Evolutionary conservation across 2,329 filamentous ascomycete species (phyloP).

Genomic region (Colletotrichum sp.): DNA sequence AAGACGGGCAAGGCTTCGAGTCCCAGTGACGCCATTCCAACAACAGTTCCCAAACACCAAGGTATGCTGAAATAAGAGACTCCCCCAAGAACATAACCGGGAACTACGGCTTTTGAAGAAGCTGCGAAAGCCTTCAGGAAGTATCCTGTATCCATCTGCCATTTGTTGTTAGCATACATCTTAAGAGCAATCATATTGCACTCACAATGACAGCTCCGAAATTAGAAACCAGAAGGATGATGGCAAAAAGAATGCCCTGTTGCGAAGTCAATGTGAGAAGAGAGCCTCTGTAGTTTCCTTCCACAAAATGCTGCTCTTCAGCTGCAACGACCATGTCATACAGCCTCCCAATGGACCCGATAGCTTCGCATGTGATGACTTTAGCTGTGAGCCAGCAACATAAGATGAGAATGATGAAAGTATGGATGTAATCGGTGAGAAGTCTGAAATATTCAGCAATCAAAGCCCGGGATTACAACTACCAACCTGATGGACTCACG

Average conservation of each 20-base stretch:
- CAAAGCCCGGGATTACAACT: neutral
- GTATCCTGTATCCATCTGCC: conserved; percentile 45
- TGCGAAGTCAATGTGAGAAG: conserved; percentile 56
- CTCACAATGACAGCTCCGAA: conserved; percentile 39
- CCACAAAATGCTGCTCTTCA: conserved; percentile 46
- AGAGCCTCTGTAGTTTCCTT: conserved; percentile 57
- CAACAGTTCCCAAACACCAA: conserved; percentile 56
- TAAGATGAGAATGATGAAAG: conserved; percentile 57
- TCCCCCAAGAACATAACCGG: conserved; percentile 54
- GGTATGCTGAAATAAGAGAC: conserved; percentile 60
- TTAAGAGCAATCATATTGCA: neutral
- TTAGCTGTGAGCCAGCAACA: conserved; percentile 38
- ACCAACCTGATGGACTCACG: conserved; percentile 26
- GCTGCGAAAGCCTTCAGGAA: conserved; percentile 58
- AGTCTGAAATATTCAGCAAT: neutral
- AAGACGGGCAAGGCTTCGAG: conserved; percentile 53
- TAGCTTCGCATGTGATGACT: conserved; percentile 48
- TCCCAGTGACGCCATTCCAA: conserved; percentile 51
- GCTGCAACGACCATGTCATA: conserved; percentile 55
- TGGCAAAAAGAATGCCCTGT: neutral
- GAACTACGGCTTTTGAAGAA: conserved; percentile 49
- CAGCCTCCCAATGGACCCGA: conserved; percentile 51
- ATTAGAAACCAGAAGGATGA: conserved; percentile 37
- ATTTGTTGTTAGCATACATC: neutral
- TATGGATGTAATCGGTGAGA: conserved; percentile 59